Evolutionary conservation across 1,139 yeast species (phyloP).

Genomic region (Blastobotrys raffinosifermentans): DNA sequence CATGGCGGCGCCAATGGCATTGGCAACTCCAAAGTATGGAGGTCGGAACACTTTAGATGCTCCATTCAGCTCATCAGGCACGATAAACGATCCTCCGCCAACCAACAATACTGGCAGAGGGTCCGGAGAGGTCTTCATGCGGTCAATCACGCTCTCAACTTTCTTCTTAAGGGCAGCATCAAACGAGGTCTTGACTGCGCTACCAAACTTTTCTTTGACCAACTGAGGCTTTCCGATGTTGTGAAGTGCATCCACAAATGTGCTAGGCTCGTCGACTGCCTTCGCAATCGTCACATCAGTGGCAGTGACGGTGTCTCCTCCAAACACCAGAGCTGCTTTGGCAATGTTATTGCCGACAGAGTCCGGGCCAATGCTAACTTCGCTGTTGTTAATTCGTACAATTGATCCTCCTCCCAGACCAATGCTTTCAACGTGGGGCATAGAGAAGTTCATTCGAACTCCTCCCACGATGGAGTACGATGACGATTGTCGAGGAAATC

Average conservation of each 20-base stretch:
- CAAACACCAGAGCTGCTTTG: constrained; percentile 33
- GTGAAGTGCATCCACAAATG: constrained; percentile 1
- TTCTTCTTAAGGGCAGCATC: constrained; percentile 26
- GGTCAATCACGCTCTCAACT: constrained; percentile 36
- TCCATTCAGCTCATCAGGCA: constrained; percentile 36
- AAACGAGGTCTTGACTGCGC: constrained; percentile 18
- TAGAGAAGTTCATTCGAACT: constrained; percentile 40
- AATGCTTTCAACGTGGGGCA: constrained; percentile 42
- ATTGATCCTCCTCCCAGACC: constrained; percentile 44
- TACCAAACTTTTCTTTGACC: constrained; percentile 13
- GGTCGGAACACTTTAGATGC: constrained; percentile 39
- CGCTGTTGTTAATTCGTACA: constrained; percentile 28
- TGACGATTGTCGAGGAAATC: constrained; percentile 39
- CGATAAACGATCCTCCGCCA: constrained; percentile 43
- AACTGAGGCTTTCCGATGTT: constrained; percentile 2
- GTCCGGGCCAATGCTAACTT: constrained; percentile 37
- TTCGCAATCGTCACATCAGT: constrained; percentile 36
- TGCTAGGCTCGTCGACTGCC: constrained; percentile 13
- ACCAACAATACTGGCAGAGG: constrained; percentile 40
- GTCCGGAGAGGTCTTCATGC: constrained; percentile 40
- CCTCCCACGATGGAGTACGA: constrained; percentile 39
- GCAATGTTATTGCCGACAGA: constrained; percentile 38
- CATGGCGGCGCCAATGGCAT: constrained; percentile 45
- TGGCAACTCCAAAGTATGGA: constrained; percentile 38
- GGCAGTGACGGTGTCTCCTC: constrained; percentile 35